Evolutionary conservation across 176 grass and related monocot genomes (phyloP), one percentile per base, ranked within the genome.

Genomic region (Oryza nivara): DNA sequence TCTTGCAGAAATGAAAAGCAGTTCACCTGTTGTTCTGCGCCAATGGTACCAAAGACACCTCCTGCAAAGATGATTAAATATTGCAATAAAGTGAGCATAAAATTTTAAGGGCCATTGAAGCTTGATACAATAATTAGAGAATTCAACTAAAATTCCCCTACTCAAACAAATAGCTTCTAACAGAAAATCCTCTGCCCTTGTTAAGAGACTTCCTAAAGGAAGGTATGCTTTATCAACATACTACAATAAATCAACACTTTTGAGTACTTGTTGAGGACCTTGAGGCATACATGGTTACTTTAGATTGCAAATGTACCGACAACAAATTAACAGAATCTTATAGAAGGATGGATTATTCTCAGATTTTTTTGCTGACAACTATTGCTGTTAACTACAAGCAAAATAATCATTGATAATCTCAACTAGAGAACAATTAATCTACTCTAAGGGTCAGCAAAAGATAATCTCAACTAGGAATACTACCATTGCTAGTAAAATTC

Each of bases 21-120:
- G 17, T 20, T 84, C 80, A 97, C 95, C 90, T 95, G 91, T 32
- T 92, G 89, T 69, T 73, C 80, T 76, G 88, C 72, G 25, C 47
- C 87, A 64, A 81, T 66, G 17, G 78, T 88, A 83, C 92, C 74
- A 48, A 89, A 84, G 65, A 90, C 83, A 45, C 85, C 91, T 65
- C 90, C 95, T 97, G 92, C 72, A 77, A 89, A 85, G 74, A 80
- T 14, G 34, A 44, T 44, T 44, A 16, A 89, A 82, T 64, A 49
- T 45, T 32, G 67, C 43, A 49, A 54, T 67, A 61, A 43, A 76
- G 20, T 88, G 15, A 83, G 56, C 32, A 83, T 25, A 68, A 44
- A 61, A 4, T 48, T 25, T 81, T 5, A 25, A 52, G 40, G 56
- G 47, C 65, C 44, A 77, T 63, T 19, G 20, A 51, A 30, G 28